Evolutionary conservation across 225 moss, liverwort and hornwort species (phyloP).

Genomic region (Straminergon stramineum): DNA sequence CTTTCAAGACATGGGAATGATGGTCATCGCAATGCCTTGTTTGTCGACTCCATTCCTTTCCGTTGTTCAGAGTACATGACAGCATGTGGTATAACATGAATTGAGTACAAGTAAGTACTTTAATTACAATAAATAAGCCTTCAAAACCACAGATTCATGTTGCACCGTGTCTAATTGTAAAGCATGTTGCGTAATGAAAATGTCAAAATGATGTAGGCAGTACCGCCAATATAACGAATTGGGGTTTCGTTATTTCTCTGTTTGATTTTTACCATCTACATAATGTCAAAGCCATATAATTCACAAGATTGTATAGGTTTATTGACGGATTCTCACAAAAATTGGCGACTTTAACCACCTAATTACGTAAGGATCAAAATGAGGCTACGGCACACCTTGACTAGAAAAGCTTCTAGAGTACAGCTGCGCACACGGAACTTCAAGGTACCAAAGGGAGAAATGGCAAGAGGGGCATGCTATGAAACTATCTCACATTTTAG

Average conservation of each 20-base stretch:
- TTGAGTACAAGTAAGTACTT: too few species aligned
- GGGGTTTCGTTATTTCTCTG: not conserved
- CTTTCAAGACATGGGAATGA: too few species aligned
- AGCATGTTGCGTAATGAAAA: not conserved
- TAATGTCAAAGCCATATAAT: not conserved
- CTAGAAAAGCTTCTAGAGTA: too few species aligned
- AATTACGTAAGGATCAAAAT: not conserved
- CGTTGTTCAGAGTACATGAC: too few species aligned
- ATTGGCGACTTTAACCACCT: not conserved
- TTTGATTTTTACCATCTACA: not conserved
- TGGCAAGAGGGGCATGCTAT: not conserved
- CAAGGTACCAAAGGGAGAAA: too few species aligned
- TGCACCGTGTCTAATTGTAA: not conserved
- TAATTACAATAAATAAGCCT: too few species aligned
- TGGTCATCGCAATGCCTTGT: too few species aligned
- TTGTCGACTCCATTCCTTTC: too few species aligned
- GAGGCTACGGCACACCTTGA: not conserved
- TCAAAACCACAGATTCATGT: too few species aligned
- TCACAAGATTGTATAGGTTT: not conserved
- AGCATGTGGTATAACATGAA: too few species aligned
- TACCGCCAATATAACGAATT: not conserved
- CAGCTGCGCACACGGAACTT: too few species aligned
- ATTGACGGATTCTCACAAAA: not conserved
- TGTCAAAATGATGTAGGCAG: not conserved
- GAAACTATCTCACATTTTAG: not conserved